Evolutionary conservation across 345 rosid genomes (phyloP), one percentile per base, ranked within the genome.

Genomic region (Cardamine chenopodiifolia): DNA sequence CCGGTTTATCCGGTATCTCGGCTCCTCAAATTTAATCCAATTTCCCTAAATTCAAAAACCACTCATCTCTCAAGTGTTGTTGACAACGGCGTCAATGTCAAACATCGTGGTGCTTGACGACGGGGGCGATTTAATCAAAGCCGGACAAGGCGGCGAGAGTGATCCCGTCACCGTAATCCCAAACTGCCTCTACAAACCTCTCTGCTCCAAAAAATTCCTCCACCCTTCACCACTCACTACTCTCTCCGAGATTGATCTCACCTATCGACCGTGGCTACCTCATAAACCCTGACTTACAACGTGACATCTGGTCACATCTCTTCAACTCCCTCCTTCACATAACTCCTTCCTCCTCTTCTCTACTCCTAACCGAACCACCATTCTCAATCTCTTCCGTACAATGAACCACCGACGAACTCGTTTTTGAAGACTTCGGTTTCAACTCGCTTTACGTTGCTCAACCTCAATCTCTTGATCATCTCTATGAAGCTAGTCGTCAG

Each of bases 181-280:
- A 3, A 95, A 92, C 80, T 92, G 97, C 71, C 90, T 95, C 61
- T 84, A 85, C 81, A 91, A 88, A 4, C 96, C 92, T 11, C 89
- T 88, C 77, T 83, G 92, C 59, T 87, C 92, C 57, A 92, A 92
- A 22, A 95, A 92, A 48, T 89, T 85, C 83, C 45, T 86, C 74
- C 85, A 83, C 72, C 91, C 94, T 13, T 64, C 84, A 22, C 83
- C 95, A 19, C 31, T 73, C 50, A 3, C 66, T 53, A 12, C 74
- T 60, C 32, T 83, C 72, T 47, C 83, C 39, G 61, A 85, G 39
- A 48, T 70, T 48, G 98, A 94, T 83, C 86, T 94, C 6, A 94
- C 97, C 64, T 25, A 84, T 91, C 64, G 98, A 94, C 85, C 93
- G 97, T 4, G 98, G 98, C 13, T 88, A 91, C 87, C 85, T 94